Conservation (phyloP, 2,329 filamentous ascomycete genomes). For the Bretziella fagacearum region DNA sequence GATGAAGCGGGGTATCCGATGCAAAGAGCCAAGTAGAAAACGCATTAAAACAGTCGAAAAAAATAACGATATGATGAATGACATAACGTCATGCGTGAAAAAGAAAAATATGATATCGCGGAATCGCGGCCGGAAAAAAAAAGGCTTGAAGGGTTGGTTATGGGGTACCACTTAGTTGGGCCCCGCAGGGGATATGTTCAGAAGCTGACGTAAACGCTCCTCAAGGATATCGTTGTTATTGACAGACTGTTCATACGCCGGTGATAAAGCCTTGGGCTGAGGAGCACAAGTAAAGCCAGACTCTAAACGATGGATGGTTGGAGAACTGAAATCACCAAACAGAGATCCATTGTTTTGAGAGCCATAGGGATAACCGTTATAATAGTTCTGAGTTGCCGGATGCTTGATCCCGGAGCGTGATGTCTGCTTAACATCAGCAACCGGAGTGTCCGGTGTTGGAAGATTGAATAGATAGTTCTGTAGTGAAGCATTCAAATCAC, state of each 20-base stretch:
- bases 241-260: neutral
- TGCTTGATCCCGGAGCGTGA: neutral
- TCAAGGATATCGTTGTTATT: conserved; percentile 5
- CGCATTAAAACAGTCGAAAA: neutral
- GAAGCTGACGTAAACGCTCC: conserved; percentile 11
- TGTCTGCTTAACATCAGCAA: too few species aligned
- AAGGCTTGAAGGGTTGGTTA: neutral
- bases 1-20: conserved; percentile 7
- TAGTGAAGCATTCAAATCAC: neutral
- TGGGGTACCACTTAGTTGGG: neutral
- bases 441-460: conserved; percentile 3
- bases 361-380: neutral
- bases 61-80: neutral
- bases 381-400: neutral
- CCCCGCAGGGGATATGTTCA: conserved; percentile 10
- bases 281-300: conserved; percentile 10
- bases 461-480: conserved; percentile 33
- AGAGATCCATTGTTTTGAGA: neutral
- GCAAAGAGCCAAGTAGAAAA: neutral
- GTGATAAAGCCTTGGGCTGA: neutral
- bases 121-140: neutral
- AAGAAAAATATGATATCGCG: conserved; percentile 6
- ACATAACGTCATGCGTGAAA: neutral
- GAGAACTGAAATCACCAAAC: neutral
- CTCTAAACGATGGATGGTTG: conserved; percentile 1